Evolutionary conservation across 768 basidiomycete genomes (phyloP).

Genomic region (Hericium coralloides): DNA sequence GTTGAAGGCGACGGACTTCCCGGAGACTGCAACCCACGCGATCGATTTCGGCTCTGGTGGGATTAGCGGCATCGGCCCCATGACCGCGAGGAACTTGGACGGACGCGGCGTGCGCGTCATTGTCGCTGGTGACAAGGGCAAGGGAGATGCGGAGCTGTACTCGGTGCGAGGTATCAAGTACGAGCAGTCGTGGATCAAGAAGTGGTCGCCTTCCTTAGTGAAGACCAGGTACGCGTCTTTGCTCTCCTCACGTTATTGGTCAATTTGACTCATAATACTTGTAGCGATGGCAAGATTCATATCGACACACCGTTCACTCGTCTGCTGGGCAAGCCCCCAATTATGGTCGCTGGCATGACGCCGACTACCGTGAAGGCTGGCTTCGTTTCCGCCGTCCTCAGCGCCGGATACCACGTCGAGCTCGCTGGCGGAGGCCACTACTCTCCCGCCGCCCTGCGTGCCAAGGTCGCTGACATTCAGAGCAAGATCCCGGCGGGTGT

Average conservation of each 20-base stretch:
- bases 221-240: constrained; percentile 64
- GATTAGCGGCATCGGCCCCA: constrained; percentile 82
- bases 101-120: constrained; percentile 90
- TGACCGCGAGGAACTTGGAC: constrained; percentile 85
- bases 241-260: not conserved
- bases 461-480: constrained; percentile 92
- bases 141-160: constrained; percentile 83
- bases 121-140: constrained; percentile 84
- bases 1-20: constrained; percentile 85
- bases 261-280: constrained; percentile 6
- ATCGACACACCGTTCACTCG: constrained; percentile 97
- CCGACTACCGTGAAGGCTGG: constrained; percentile 94
- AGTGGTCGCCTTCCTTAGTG: constrained; percentile 75
- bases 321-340: constrained; percentile 89
- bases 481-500: constrained; percentile 76
- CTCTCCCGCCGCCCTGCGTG: constrained; percentile 78
- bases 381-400: constrained; percentile 87
- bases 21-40: constrained; percentile 84
- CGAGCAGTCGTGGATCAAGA: constrained; percentile 90
- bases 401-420: constrained; percentile 94
- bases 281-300: constrained; percentile 86
- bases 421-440: constrained; percentile 98
- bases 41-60: constrained; percentile 97
- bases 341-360: constrained; percentile 99
- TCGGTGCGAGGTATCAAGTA: constrained; percentile 51